Base-by-base conservation (phyloP, 2,329 filamentous ascomycete genomes). In the Cordyceps militaris region DNA sequence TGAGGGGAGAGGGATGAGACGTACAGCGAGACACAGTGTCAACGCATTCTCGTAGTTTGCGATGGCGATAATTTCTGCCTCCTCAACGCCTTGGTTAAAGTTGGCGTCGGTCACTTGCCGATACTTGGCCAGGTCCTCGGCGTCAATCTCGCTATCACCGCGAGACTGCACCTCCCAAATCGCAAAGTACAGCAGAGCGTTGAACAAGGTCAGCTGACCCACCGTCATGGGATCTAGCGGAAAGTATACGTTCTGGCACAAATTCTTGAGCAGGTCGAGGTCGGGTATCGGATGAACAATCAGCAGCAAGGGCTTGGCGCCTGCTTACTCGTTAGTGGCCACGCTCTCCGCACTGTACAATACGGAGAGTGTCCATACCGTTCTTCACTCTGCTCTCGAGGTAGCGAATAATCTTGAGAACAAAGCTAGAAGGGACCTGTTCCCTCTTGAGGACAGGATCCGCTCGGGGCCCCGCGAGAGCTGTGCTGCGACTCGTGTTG, bases 181-280 rank as follows among this genome's bases (percentile, higher is more conserved):
- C 10, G 60, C 52, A 24, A 62, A 56, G n/a, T 56, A 63, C 8
- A 64, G 23, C 10, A 58, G 50, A 2, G 61, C 62, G 19, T 64
- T 57, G 8, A 64, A 58, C 1, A 63, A 38, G 1, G 60, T 63
- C 13, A 61, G 21, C 19, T 64, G 58, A 10, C 62, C 62, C 4
- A 51, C 38, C 1, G 60, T 56, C 24, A 64, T 57, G 1, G 62
- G 62, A 36, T 61, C 60, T 1, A 63, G 56, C 2, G 62, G 61
- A 52, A 64, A 64, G 34, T 64, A 64, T 2, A 64, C 38, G 13
- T 51, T 57, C 23, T 61, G 62, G 6, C 57, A 62, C 2, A 64
- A 44, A 9, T 55, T 52, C 34, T 63, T 61, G 16, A 63, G 58
- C 30, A 61, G 43, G 14, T 50, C 42, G 16, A 59, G 38, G 36